These are phyloP conservation scores for Castanea crenata DNA, from an alignment of 306 rosid species.

Conservation along the genomic window DNA sequence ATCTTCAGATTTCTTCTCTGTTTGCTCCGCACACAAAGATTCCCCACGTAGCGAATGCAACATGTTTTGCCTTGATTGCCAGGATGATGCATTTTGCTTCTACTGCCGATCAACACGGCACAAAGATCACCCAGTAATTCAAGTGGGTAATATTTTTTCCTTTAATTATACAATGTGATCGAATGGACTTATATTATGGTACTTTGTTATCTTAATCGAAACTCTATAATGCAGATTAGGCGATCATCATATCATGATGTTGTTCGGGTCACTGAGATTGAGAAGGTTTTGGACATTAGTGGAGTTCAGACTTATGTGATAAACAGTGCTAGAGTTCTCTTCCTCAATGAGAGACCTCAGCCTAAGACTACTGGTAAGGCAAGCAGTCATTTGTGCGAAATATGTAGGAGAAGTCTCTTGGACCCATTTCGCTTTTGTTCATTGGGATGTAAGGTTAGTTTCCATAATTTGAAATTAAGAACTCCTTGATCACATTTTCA, in stretches of 20 bases:
- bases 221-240: conserved; percentile 50
- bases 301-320: conserved; percentile 76
- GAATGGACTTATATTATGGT: background rate
- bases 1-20: conserved; percentile 46
- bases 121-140: conserved; percentile 62
- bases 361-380: conserved; percentile 33
- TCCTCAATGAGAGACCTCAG: conserved; percentile 76
- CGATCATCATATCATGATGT: conserved; percentile 73
- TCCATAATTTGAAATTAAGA: background rate
- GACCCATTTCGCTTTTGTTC: conserved; percentile 71
- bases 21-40: conserved; percentile 39
- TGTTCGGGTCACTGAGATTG: conserved; percentile 61
- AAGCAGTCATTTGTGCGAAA: conserved; percentile 46
- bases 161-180: background rate
- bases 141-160: conserved; percentile 30
- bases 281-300: conserved; percentile 48
- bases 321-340: conserved; percentile 68
- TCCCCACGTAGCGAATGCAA: conserved; percentile 62
- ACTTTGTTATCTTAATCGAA: background rate
- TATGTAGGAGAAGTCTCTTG: conserved; percentile 54
- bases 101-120: conserved; percentile 58
- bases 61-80: conserved; percentile 65
- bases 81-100: conserved; percentile 42
- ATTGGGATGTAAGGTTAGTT: conserved; percentile 73
- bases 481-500: background rate